These are phyloP conservation scores for Phytophthora cactorum DNA, from an alignment of 352 stramenopile genomes.

Conservation along the genomic window DNA sequence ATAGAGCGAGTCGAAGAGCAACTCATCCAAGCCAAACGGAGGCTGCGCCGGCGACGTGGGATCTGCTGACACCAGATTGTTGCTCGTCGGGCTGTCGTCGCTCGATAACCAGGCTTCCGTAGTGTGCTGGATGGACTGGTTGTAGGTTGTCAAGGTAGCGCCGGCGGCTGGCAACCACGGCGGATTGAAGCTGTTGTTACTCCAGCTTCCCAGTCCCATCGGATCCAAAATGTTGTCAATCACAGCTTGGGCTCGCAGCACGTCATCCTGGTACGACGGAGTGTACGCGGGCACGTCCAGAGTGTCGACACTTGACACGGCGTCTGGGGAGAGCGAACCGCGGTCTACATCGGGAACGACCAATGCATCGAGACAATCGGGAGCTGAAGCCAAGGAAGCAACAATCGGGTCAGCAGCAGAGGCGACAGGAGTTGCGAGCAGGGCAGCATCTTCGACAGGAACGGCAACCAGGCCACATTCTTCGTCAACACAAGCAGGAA, in stretches of 20 bases:
- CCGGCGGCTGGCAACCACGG: not conserved
- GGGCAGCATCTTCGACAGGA: not conserved
- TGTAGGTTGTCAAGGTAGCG: not conserved
- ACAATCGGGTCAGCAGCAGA: not conserved
- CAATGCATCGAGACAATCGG: not conserved
- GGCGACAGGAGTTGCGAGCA: not conserved
- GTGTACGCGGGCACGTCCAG: conserved; percentile 17
- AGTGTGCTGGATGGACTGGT: conserved; percentile 4
- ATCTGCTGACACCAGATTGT: conserved; percentile 7
- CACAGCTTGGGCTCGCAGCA: conserved; percentile 29
- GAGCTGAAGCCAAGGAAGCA: not conserved
- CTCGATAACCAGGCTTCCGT: conserved; percentile 15
- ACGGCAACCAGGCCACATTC: not conserved
- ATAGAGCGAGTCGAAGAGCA: conserved; percentile 36
- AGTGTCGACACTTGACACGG: conserved; percentile 35
- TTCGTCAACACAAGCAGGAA: conserved; percentile 1
- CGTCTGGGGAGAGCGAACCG: conserved; percentile 41
- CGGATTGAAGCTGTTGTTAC: not conserved
- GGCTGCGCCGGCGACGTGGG: conserved; percentile 32
- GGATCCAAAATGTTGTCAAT: conserved; percentile 40
- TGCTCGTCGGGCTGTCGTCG: conserved; percentile 3
- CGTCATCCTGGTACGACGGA: conserved; percentile 14
- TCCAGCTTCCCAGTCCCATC: conserved; percentile 30
- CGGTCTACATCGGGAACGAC: conserved; percentile 5
- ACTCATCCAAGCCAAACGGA: conserved; percentile 33